Evolutionary conservation across 129 eudicot species (phyloP), one percentile per base, ranked within the genome.

Genomic region (Tagetes erecta): DNA sequence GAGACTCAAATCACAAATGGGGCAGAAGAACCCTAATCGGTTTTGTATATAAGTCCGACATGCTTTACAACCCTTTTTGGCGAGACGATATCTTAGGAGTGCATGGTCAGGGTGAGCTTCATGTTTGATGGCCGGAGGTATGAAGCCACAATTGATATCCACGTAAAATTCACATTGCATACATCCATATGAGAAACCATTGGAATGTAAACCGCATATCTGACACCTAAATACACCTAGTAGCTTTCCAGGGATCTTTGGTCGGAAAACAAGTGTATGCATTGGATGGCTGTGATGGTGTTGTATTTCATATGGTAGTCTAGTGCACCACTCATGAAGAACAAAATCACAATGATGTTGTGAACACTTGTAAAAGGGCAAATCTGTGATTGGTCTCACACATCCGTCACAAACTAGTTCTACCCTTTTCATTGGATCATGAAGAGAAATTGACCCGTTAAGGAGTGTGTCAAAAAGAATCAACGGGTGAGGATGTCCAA

Each of bases 341-440:
- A 77, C 63, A 68, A 34, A 46, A 2, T 31, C 60, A 68, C 53
- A 42, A 37, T 12, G 35, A 30, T 35, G 1, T 11, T 14, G 6
- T 2, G 44, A 42, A 14, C 81, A 77, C 10, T 50, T 44, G 14
- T 79, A 79, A 27, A 73, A 79, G 0, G 83, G 73, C 10, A 30
- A 3, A 1, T 11, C 6, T 0, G 30, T 53, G 50, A 65, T 71
- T 14, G 68, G 42, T 63, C 11, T 36, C 8, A 72, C 31, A 37
- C 77, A 73, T 33, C 74, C 77, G 27, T 79, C 67, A 39, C 83
- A 79, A 9, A 78, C n/a, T 4, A 52, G 12, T n/a, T 36, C n/a
- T 0, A 39, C 13, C 57, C 44, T 72, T 34, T 57, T 72, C 68
- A 42, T 72, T 8, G 76, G 76, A 14, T 57, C 13, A 27, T 57